Evolutionary conservation across 1,284 basidiomycete genomes (phyloP), one percentile per base, ranked within the genome.

Genomic region (Inonotus hispidus): DNA sequence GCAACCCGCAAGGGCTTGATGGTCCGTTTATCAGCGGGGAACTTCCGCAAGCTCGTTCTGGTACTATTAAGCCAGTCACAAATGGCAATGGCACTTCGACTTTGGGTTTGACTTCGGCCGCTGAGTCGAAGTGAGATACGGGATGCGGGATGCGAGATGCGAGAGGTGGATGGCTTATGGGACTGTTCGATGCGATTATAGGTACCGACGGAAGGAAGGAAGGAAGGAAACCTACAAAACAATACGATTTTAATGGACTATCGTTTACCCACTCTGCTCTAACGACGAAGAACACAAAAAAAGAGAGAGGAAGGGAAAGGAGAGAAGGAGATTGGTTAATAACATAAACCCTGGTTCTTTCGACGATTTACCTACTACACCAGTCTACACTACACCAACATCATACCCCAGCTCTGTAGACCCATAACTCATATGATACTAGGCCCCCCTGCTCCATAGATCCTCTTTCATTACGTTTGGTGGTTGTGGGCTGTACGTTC

Each of bases 1-100:
- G 85, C 73, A 92, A 95, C 70, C 90, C 90, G 6, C 72, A 83
- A 52, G 93, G 93, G 1, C 93, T 92, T 67, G 76, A 66, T 54
- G 67, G 64, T 27, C 52, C 61, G 2, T 62, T 54, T 35, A 53
- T 62, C 29, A 35, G 32, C n/a, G 61, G 53, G 6, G 45, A 59
- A 6, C 41, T 61, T 37, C 53, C 59, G 4, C 39, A 37, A 29
- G 49, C 49, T n/a, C 29, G 10, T 23, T 19, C 10, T 56, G 16
- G 19, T 14, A 54, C 29, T 7, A 37, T 38, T 19, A 41, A 35
- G 21, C 13, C 41, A n/a, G 16, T 14, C 14, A 21, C 21, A 13
- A 45, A 45, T 45, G 41, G 41, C 14, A 45, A 45, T 45, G 41
- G 41, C 14, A 13, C 13, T 21, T 21, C 41, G 14, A 13, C 13